Base-by-base conservation (phyloP, 2,329 filamentous ascomycete genomes). In the Phyllosticta ampelicida region DNA sequence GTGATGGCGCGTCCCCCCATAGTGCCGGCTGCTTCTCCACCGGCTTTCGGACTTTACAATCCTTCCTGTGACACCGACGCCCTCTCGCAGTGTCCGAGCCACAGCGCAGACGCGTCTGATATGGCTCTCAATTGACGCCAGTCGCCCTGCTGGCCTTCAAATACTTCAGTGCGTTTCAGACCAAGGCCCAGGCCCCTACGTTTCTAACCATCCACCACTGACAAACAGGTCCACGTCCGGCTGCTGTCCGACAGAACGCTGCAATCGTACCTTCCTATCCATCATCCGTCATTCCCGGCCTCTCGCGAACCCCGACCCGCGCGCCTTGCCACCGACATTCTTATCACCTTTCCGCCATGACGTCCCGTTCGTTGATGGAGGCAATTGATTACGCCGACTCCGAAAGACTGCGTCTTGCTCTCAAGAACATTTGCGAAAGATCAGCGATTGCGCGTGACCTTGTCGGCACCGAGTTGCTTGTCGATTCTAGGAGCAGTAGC, bases 341-440 rank as follows among this genome's bases (percentile, higher is more conserved):
- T 44, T 44, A n/a, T 44, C 30, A 36, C 5, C 16, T 44, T 44
- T 18, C 48, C 20, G 9, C 20, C 36, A 59, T 55, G 57, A 55
- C 57, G 5, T 59, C 57, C 53, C 21, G 49, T 13, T 49, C 53
- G 53, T 53, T 59, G 13, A 48, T 48, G 53, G 57, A 55, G 26
- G 53, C 57, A 16, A 59, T 59, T 36, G 57, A 59, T 21, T 53
- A 59, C 29, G 57, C 57, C 20, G 55, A 29, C 48, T 48, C 50
- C 1, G 53, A 59, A 6, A 53, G 57, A 18, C 57, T 59, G 23
- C 48, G 48, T 16, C 44, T 49, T 29, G 55, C 57, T 3, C 53
- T 59, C 28, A 59, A 59, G 48, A 49, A 48, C 57, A 55, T 59
- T 49, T 59, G 57, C 57, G 56, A 59, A 16, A 55, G 50, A 28